Base-by-base conservation (phyloP, 148 eudicot genomes). In the Vaccinium darrowii region DNA sequence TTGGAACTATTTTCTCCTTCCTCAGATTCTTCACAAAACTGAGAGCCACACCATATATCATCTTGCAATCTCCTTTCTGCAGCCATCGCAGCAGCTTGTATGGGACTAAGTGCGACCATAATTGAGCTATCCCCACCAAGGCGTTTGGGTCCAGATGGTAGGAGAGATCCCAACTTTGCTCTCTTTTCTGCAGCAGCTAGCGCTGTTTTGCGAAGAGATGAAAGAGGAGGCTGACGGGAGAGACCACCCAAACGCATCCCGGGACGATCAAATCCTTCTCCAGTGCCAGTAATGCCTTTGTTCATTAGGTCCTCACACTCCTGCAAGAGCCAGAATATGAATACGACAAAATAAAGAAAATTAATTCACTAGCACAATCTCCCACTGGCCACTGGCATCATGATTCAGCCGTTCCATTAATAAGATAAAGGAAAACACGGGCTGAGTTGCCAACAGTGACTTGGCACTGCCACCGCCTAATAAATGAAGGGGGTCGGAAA, bases 81-180 rank as follows among this genome's bases (percentile, higher is more conserved):
- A 84, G 99, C 99, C 99, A 97, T 97, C 77, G 98, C 99, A 87
- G 99, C 99, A 85, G 99, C 99, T 91, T 97, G 98, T 36, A 89
- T 87, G 6, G 99, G 99, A 87, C 87, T 93, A 67, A 97, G 90
- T 50, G 94, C 89, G 86, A 80, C 83, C 98, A 91, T 97, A 43
- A 95, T 90, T 82, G 90, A 90, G 83, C 87, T 93, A 88, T 97
- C 98, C 73, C 99, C 98, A 83, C 99, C 99, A 82, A 97, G 85
- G 57, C 94, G 94, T 81, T 90, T 87, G 33, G 99, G 96, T 43
- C 98, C 99, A 16, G 95, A 84, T 57, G 98, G 99, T 47, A 95
- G 87, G 82, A 95, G 87, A 67, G 93, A 83, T 54, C 87, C 90
- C 81, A 90, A 89, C 67, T 79, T 88, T 65, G 89, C 81, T 84